Evolutionary conservation across 2,329 filamentous ascomycete species (phyloP).

Genomic region (Fusarium tjaetaba): DNA sequence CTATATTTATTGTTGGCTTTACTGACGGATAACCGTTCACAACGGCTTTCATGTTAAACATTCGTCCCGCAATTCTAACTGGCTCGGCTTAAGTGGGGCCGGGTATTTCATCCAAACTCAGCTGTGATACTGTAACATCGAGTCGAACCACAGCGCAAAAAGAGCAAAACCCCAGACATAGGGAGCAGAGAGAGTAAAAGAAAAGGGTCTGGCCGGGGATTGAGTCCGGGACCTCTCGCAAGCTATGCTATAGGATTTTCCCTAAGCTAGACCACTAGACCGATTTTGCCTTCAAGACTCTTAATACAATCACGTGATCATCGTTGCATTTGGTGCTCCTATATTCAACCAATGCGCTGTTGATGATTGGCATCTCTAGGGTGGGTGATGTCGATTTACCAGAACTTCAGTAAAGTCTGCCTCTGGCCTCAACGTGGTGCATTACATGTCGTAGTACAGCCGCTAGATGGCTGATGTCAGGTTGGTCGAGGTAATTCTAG

Average conservation of each 20-base stretch:
- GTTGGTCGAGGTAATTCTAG: background rate
- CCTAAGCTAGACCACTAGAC: constrained; percentile 78
- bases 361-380: background rate
- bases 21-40: background rate
- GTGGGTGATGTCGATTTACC: background rate
- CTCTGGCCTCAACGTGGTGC: background rate
- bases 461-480: background rate
- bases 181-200: constrained; percentile 38
- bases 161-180: background rate
- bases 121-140: background rate
- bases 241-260: constrained; percentile 52
- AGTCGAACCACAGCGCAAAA: background rate
- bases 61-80: background rate
- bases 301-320: constrained; percentile 14
- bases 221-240: constrained; percentile 60
- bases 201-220: constrained; percentile 56
- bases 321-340: background rate
- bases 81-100: background rate
- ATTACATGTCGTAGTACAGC: background rate
- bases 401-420: background rate
- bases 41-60: background rate
- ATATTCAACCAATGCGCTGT: background rate
- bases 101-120: background rate
- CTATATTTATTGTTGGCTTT: background rate
- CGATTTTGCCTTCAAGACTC: constrained; percentile 49